Base-by-base conservation (phyloP, 1,139 yeast genomes). In the Pichia sp. region DNA sequence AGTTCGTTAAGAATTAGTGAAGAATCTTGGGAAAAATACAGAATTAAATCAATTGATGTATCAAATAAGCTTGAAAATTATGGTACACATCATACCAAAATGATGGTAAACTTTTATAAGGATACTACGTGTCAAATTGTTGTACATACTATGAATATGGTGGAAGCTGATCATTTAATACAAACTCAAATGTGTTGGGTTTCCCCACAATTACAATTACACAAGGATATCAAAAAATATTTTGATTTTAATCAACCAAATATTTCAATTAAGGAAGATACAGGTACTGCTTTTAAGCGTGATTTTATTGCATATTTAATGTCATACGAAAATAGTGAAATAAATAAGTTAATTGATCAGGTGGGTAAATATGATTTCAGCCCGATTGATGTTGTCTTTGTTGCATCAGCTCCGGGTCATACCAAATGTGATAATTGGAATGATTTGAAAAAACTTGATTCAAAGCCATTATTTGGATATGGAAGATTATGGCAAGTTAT, bases 111-210 rank as follows among this genome's bases (percentile, higher is more conserved):
- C 55, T 66, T 74, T 48, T 77, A 67, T 53, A 58, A 55, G 3
- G 76, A 73, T 50, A 58, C 58, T 0, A 59, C 70, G 0, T 60
- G 73, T 28, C 78, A 74, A 54, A 58, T 82, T 0, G 74, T 76
- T n/a, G 65, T 82, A 22, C 74, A 81, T 64, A 76, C 87, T 0
- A 72, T 76, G 55, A 82, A 82, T 57, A 57, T 80, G 43, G 77
- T 81, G 0, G 61, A 62, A 37, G 59, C 71, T 1, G 89, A 82
- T 58, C 70, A 78, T 46, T 66, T 67, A 5, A 71, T 71, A 1
- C 75, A 82, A 43, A 80, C 83, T 3, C 87, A 82, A 57, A 78
- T 79, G 71, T 64, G 74, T 33, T 82, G 87, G 89, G 61, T 71
- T 35, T 75, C 83, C 4, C 86, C 83, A 0, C 52, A 62, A 29